Conservation (phyloP, 2,329 filamentous ascomycete species). For the Pseudogymnoascus destructans region DNA sequence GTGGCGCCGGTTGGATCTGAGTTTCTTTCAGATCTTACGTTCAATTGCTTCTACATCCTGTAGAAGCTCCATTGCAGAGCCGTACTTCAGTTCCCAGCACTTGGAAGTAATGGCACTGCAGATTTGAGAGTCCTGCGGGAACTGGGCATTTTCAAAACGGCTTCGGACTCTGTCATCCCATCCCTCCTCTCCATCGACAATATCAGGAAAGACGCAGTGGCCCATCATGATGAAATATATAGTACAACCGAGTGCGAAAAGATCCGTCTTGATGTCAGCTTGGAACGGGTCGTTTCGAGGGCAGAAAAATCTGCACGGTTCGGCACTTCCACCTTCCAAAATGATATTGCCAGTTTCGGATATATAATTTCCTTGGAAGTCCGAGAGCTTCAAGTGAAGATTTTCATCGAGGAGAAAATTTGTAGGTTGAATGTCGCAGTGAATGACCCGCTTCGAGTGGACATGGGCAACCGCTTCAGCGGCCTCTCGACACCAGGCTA, state of each 20-base stretch:
- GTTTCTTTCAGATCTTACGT: background rate
- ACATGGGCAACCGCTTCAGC: slow-evolving; percentile 12
- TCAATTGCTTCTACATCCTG: background rate
- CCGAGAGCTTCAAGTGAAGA: slow-evolving; percentile 11
- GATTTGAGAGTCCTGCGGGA: slow-evolving; percentile 12
- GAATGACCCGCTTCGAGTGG: slow-evolving; percentile 10
- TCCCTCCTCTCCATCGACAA: slow-evolving; percentile 13
- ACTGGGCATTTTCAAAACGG: slow-evolving; percentile 13
- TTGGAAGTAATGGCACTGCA: background rate
- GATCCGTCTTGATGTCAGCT: slow-evolving; percentile 15
- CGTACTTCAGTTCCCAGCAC: background rate
- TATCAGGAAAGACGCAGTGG: slow-evolving; percentile 15
- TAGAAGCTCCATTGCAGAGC: background rate
- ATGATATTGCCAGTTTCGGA: slow-evolving; percentile 14
- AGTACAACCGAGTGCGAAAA: slow-evolving; percentile 17
- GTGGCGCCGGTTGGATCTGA: too few relatives aligned
- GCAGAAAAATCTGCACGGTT: slow-evolving; percentile 13
- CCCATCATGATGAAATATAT: slow-evolving; percentile 18
- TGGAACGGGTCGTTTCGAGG: slow-evolving; percentile 13
- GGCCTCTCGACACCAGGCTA: slow-evolving; percentile 8
- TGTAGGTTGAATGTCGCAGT: slow-evolving; percentile 12
- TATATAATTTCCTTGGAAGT: slow-evolving; percentile 14
- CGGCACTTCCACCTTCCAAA: slow-evolving; percentile 10
- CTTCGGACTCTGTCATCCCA: slow-evolving; percentile 14
- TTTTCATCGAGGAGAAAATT: slow-evolving; percentile 15